A percentile compares a stretch with the other conserved stretches of the same genome.
Conservation (phyloP, 1,139 yeast genomes). For the Hanseniaspora uvarum region DNA sequence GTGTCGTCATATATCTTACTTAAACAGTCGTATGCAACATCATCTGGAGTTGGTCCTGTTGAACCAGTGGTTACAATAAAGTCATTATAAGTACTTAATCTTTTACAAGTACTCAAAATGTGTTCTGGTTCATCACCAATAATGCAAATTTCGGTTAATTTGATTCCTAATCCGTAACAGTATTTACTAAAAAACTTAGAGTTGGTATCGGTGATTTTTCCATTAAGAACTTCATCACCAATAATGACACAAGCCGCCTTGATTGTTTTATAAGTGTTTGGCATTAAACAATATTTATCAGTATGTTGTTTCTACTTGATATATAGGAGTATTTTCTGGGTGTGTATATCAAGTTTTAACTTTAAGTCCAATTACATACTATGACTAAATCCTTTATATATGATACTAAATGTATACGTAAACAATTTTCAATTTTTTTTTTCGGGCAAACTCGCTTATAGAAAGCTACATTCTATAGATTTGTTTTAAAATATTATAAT, state of each 20-base stretch:
- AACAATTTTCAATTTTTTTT: neutral
- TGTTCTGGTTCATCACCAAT: constrained; percentile 69
- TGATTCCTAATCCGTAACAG: constrained; percentile 58
- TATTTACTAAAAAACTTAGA: constrained; percentile 59
- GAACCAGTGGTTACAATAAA: constrained; percentile 71
- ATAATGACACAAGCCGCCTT: constrained; percentile 41
- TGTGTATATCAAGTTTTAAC: no score
- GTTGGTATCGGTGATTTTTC: constrained; percentile 75
- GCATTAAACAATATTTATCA: no score
- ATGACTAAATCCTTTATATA: neutral
- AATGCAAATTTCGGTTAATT: constrained; percentile 54
- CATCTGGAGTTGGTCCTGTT: constrained; percentile 86
- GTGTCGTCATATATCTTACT: constrained; percentile 49
- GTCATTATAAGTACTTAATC: constrained; percentile 47
- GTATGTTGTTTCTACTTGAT: no score
- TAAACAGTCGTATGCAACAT: constrained; percentile 64
- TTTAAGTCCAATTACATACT: no score
- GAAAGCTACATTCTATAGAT: no score
- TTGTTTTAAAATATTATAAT: no score
- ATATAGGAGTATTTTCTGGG: no score
- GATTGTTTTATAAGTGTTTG: constrained; percentile 1
- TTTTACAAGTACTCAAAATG: constrained; percentile 44
- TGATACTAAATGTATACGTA: neutral
- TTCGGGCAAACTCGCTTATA: neutral
- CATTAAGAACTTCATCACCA: constrained; percentile 81